Evolutionary conservation across 2,329 filamentous ascomycete species (phyloP).

Genomic region (Fusarium euwallaceae): DNA sequence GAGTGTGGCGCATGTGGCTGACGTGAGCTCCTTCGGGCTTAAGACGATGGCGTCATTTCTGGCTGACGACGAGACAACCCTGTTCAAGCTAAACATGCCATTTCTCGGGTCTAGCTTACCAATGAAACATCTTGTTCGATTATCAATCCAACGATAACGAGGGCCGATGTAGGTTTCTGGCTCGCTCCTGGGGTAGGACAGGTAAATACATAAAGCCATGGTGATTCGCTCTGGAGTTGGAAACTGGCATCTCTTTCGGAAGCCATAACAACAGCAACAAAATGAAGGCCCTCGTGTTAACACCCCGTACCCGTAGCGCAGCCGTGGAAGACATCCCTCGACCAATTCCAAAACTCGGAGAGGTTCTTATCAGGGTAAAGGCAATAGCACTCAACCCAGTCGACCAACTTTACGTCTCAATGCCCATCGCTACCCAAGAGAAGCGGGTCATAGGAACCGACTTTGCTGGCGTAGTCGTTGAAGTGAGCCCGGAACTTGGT

Average conservation of each 20-base stretch:
- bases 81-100: neutral
- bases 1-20: neutral
- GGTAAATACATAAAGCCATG: neutral
- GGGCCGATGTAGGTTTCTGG: neutral
- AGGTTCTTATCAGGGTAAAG: constrained; percentile 43
- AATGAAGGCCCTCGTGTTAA: constrained; percentile 46
- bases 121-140: neutral
- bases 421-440: constrained; percentile 50
- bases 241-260: neutral
- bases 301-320: neutral
- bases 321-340: constrained; percentile 31
- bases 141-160: neutral
- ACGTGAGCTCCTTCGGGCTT: neutral
- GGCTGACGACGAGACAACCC: neutral
- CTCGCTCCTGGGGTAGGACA: neutral
- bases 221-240: neutral
- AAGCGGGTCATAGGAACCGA: constrained; percentile 55
- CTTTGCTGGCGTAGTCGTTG: constrained; percentile 54
- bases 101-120: neutral
- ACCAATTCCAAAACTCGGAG: constrained; percentile 21
- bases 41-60: neutral
- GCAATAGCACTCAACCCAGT: constrained; percentile 48
- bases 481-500: constrained; percentile 28
- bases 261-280: neutral
- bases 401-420: constrained; percentile 50